Evolutionary conservation across 306 rosid genomes (phyloP), one percentile per base, ranked within the genome.

Genomic region (Trifolium dubium): DNA sequence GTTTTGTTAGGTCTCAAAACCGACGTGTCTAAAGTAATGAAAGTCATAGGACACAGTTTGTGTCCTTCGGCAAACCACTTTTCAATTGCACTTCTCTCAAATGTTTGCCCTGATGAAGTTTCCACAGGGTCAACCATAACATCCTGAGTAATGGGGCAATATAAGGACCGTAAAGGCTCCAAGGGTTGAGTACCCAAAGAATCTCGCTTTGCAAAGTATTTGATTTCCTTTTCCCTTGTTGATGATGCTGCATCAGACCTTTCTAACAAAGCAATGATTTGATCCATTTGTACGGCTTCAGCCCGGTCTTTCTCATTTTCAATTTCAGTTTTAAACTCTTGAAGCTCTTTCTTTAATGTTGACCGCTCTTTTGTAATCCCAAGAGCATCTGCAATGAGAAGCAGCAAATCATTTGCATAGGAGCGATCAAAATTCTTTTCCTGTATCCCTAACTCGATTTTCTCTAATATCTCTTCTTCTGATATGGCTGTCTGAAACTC

Each of bases 231-330:
- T 75, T 89, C 96, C 80, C 37, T 73, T 5, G 88, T 88, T 19
- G 98, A 88, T 58, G 94, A 85, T 63, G 89, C 88, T 60, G 83
- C 89, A 80, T 92, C 96, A 66, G 96, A 85, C 84, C 94, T 88
- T 80, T 90, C 96, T 77, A 92, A 76, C 84, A 92, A 81, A 71
- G 96, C 87, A 67, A 92, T 92, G 72, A 92, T 92, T 83, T 92
- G 98, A 79, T 92, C 94, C 98, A 92, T 90, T 37, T 92, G 94
- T 39, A 90, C 87, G 44, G 96, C 89, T 81, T 92, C 98, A 19
- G 94, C 92, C 19, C 77, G 73, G 73, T 88, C 85, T 80, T 92
- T 92, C 86, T 84, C 87, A 60, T 81, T 88, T 78, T 92, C 96
- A 73, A 92, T 90, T 74, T 92, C 98, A 59, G 10, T 81, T 79